Conservation (phyloP, 768 basidiomycete species). For the Leccinum boreale region DNA sequence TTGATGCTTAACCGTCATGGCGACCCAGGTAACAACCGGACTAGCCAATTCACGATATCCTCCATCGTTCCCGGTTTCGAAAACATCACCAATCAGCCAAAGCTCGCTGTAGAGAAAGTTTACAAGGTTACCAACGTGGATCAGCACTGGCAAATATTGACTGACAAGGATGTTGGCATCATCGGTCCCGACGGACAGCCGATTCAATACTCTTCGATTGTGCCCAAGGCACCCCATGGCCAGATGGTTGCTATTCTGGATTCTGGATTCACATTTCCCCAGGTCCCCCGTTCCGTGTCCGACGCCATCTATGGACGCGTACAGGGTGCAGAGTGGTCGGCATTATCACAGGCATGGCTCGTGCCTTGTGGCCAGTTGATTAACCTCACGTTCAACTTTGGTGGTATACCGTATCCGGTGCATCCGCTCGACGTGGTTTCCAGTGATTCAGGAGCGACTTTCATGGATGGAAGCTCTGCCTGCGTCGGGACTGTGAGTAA, state of each 20-base stretch:
- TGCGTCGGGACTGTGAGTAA: slow-evolving; percentile 67
- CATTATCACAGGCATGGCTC: slow-evolving; percentile 56
- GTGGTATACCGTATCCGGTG: slow-evolving; percentile 63
- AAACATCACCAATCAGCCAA: slow-evolving; percentile 57
- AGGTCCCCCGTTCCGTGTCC: slow-evolving; percentile 70
- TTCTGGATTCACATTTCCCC: slow-evolving; percentile 68
- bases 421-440: slow-evolving; percentile 70
- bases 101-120: slow-evolving; percentile 65
- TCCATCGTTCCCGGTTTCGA: slow-evolving; percentile 62
- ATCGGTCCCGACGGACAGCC: slow-evolving; percentile 73
- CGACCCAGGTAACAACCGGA: slow-evolving; percentile 45
- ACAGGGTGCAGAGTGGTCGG: slow-evolving; percentile 64
- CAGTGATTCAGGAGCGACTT: slow-evolving; percentile 49
- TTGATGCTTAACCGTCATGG: slow-evolving; percentile 60
- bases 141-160: slow-evolving; percentile 79
- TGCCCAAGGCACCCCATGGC: slow-evolving; percentile 60
- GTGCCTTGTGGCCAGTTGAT: slow-evolving; percentile 73
- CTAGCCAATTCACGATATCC: slow-evolving; percentile 67
- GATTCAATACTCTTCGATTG: slow-evolving; percentile 61
- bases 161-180: slow-evolving; percentile 62
- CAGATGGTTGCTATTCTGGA: slow-evolving; percentile 73
- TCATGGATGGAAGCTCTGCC: slow-evolving; percentile 45
- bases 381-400: slow-evolving; percentile 69
- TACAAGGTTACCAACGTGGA: slow-evolving; percentile 56
- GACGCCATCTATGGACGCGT: slow-evolving; percentile 82